These are phyloP conservation scores for Phytophthora sojae DNA, from an alignment of 352 stramenopile genomes.

Conservation along the genomic window DNA sequence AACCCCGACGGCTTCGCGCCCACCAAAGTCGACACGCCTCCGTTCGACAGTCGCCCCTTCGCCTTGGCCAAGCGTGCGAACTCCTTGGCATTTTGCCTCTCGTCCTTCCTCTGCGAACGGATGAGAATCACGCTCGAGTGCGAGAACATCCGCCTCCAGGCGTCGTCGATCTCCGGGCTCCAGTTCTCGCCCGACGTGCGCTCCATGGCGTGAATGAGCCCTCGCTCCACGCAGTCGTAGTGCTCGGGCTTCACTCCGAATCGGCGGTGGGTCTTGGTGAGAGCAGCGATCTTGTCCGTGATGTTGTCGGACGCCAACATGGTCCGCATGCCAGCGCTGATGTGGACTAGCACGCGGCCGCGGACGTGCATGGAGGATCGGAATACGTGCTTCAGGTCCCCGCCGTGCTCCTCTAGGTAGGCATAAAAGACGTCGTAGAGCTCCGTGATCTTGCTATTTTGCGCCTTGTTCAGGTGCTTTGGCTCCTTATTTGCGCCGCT, in stretches of 20 bases:
- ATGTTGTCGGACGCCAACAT: slow-evolving; percentile 48
- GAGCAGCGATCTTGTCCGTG: slow-evolving; percentile 39
- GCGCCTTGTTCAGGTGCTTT: slow-evolving; percentile 35
- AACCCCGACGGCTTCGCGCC: neutral
- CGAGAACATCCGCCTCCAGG: slow-evolving; percentile 50
- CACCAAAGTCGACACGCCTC: neutral
- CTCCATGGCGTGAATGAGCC: slow-evolving; percentile 55
- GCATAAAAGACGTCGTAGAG: slow-evolving; percentile 64
- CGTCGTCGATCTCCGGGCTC: slow-evolving; percentile 48
- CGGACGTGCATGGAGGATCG: slow-evolving; percentile 59
- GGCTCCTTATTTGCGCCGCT: slow-evolving; percentile 15
- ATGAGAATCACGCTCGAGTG: slow-evolving; percentile 60
- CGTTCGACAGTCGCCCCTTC: slow-evolving; percentile 18
- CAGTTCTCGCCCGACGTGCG: slow-evolving; percentile 45
- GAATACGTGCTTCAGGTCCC: slow-evolving; percentile 60
- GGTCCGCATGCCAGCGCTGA: slow-evolving; percentile 55
- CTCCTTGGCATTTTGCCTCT: slow-evolving; percentile 26
- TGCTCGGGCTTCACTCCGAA: slow-evolving; percentile 63
- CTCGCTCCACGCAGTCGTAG: slow-evolving; percentile 45
- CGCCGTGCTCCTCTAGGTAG: slow-evolving; percentile 53
- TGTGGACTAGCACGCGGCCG: slow-evolving; percentile 57
- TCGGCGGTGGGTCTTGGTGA: slow-evolving; percentile 56
- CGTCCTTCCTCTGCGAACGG: slow-evolving; percentile 38
- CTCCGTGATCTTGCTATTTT: slow-evolving; percentile 45
- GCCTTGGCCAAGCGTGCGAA: slow-evolving; percentile 17